phyloP scores from a whole-genome alignment of 495 filamentous ascomycete genomes.

The Amniculicola lignicola region DNA sequence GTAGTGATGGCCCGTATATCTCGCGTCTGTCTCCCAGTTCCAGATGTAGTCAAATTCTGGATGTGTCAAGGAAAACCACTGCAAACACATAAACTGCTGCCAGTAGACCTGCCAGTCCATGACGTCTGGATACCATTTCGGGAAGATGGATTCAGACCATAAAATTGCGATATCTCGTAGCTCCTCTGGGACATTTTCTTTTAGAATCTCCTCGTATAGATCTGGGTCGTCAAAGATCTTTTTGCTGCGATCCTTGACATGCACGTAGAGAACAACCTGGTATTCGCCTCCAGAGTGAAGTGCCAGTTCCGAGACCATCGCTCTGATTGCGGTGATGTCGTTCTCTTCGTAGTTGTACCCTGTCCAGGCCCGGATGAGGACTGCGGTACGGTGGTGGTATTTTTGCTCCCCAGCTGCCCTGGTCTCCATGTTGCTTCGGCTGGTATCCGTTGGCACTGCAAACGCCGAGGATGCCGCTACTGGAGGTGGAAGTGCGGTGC shows the following conservation, averaged over 20 bases:
- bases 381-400: constrained; percentile 56
- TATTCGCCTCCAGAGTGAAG: constrained; percentile 74
- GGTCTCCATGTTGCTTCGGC: constrained; percentile 14
- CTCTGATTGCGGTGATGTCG: constrained; percentile 67
- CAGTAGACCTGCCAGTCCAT: constrained; percentile 44
- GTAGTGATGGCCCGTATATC: constrained; percentile 68
- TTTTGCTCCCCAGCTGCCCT: background rate
- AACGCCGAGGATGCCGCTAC: constrained; percentile 10
- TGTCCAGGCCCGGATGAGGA: constrained; percentile 68
- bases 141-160: constrained; percentile 60
- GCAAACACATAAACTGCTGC: constrained; percentile 58
- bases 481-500: constrained; percentile 7
- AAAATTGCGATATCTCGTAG: constrained; percentile 65
- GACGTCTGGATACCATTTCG: constrained; percentile 56
- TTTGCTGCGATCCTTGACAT: constrained; percentile 60
- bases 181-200: constrained; percentile 58
- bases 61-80: constrained; percentile 64
- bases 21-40: constrained; percentile 75
- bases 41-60: constrained; percentile 72
- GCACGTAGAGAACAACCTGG: constrained; percentile 70
- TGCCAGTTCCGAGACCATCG: constrained; percentile 69
- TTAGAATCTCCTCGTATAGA: constrained; percentile 53
- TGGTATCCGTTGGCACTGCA: constrained; percentile 7
- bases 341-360: constrained; percentile 66
- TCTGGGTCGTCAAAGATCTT: constrained; percentile 55